Conservation (phyloP, 768 basidiomycete genomes). For the Russula foetens region DNA sequence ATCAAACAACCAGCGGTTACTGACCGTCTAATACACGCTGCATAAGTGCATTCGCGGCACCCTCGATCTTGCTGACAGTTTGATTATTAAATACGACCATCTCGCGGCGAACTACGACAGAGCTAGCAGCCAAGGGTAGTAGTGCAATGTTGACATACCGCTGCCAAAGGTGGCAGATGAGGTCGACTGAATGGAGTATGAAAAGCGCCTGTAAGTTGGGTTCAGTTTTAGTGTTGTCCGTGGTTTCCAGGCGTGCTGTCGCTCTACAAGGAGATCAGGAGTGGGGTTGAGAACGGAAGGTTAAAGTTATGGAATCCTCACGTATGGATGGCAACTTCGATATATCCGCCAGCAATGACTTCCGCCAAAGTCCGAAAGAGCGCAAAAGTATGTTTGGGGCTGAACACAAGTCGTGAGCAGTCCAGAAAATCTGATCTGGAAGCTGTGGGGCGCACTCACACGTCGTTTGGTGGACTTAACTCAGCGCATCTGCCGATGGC, state of each 20-base stretch:
- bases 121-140: slow-evolving; percentile 76
- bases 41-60: slow-evolving; percentile 66
- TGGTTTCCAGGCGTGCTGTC: slow-evolving; percentile 57
- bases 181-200: slow-evolving; percentile 65
- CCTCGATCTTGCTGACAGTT: slow-evolving; percentile 77
- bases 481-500: slow-evolving; percentile 93
- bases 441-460: slow-evolving; percentile 46
- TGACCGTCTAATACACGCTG: slow-evolving; percentile 78
- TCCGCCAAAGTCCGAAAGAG: slow-evolving; percentile 82
- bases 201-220: slow-evolving; percentile 64
- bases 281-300: background rate
- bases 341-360: slow-evolving; percentile 70
- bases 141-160: slow-evolving; percentile 89
- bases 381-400: slow-evolving; percentile 83
- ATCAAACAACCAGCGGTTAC: slow-evolving; percentile 21
- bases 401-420: slow-evolving; percentile 28
- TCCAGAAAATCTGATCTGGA: background rate
- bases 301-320: slow-evolving; percentile 32
- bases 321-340: slow-evolving; percentile 92
- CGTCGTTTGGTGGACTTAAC: slow-evolving; percentile 70
- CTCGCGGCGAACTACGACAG: slow-evolving; percentile 82
- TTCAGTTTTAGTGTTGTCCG: slow-evolving; percentile 64
- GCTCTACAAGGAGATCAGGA: slow-evolving; percentile 38
- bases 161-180: slow-evolving; percentile 95
- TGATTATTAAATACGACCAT: slow-evolving; percentile 92